Evolutionary conservation across 352 stramenopile species (phyloP).

Genomic region (Phytophthora crassamura): DNA sequence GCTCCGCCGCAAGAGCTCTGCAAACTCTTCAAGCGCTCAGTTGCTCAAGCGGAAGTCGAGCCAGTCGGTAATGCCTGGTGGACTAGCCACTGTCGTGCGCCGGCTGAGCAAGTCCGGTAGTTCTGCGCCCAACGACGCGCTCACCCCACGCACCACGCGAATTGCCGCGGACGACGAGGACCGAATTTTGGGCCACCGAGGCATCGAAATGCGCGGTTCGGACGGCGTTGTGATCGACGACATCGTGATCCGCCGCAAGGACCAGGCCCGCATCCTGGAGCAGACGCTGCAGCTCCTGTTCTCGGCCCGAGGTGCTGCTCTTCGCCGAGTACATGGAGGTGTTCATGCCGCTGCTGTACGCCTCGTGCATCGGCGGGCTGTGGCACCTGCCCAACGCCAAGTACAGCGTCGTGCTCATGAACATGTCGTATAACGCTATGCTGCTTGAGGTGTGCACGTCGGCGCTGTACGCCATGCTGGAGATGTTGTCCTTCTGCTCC

Average conservation of each 20-base stretch:
- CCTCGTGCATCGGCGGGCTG: constrained; percentile 15
- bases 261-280: constrained; percentile 21
- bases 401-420: constrained; percentile 23
- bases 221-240: constrained; percentile 12
- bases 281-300: constrained; percentile 30
- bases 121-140: no score
- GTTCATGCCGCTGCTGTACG: constrained; percentile 39
- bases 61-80: no score
- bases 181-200: neutral
- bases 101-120: no score
- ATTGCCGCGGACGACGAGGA: no score
- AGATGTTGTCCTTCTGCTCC: constrained; percentile 25
- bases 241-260: constrained; percentile 10
- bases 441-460: constrained; percentile 3
- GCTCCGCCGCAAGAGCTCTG: no score
- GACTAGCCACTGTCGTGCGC: no score
- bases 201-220: neutral
- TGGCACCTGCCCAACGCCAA: constrained; percentile 24
- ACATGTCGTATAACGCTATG: constrained; percentile 5
- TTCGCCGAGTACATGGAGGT: constrained; percentile 44
- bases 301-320: constrained; percentile 26
- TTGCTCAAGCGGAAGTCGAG: no score
- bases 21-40: no score
- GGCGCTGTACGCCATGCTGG: constrained; percentile 13
- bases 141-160: no score